Percentiles rank a stretch among this genome's conserved stretches.
Conservation (phyloP, 192 early-diverging fungal genomes). For the Allomyces arbusculus region DNA sequence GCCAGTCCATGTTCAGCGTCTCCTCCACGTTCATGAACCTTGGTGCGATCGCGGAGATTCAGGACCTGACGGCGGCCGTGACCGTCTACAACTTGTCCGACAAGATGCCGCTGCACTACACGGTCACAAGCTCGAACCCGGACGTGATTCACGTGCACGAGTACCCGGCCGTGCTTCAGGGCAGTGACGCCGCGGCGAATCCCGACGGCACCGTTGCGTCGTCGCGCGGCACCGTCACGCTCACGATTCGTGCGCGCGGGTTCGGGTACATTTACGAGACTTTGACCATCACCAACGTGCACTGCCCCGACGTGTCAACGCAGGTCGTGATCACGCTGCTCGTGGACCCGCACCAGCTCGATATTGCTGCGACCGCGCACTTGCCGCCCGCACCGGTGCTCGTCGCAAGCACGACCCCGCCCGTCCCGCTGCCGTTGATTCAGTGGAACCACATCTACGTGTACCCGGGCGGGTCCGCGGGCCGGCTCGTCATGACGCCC, state of each 20-base stretch:
- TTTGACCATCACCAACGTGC: conserved; percentile 44
- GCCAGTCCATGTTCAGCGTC: conserved; percentile 49
- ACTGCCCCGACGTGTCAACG: conserved; percentile 41
- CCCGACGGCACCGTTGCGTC: not conserved
- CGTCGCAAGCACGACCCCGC: not conserved
- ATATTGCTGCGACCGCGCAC: not conserved
- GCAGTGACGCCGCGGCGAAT: not conserved
- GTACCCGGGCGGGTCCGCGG: conserved; percentile 5
- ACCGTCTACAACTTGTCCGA: conserved; percentile 47
- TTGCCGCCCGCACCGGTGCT: not conserved
- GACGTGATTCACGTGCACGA: not conserved
- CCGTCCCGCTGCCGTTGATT: conserved; percentile 9
- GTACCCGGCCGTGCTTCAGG: not conserved
- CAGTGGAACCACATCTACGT: conserved; percentile 34
- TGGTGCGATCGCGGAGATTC: conserved; percentile 23
- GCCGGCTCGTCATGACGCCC: not conserved
- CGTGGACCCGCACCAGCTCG: conserved; percentile 20
- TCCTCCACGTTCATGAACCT: conserved; percentile 45
- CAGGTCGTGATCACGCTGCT: conserved; percentile 46
- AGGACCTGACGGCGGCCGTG: conserved; percentile 38
- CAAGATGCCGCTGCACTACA: conserved; percentile 45
- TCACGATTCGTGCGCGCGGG: conserved; percentile 27
- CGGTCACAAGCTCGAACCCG: conserved; percentile 17
- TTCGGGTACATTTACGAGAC: conserved; percentile 40
- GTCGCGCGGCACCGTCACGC: conserved; percentile 19